Base-by-base conservation (phyloP, 805 yeast genomes). In the Kuraishia ogatae region DNA sequence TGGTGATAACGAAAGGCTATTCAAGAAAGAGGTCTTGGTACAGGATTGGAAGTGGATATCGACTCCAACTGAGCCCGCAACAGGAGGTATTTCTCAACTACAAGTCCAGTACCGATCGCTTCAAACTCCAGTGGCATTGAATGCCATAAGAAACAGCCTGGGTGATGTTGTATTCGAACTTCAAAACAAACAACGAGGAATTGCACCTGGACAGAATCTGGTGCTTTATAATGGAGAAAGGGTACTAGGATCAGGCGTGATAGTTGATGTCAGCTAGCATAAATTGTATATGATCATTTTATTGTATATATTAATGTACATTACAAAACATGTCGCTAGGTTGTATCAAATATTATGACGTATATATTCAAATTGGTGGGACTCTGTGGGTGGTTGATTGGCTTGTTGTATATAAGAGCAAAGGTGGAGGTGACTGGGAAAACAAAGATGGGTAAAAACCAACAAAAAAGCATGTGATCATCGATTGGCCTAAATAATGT, bases 171-270 rank as follows among this genome's bases (percentile, higher is more conserved):
- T 89, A 7, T 15, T 54, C 15, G 60, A 61, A 22, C 71, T 92
- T 29, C 56, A 59, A 0, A 69, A 73, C 1, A 67, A 72, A 29
- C 80, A 80, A 39, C 71, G 90, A 52, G 97, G 96, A 0, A 81
- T 94, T 64, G 92, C 97, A 0, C 89, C 92, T 0, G 99, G 98
- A 0, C 99, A 93, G 66, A 84, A 81, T 60, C 70, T 90, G 19
- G 96, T 88, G 0, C 65, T 93, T 5, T 94, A 92, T 66, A 70
- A 78, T 48, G 80, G 78, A 1, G 84, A 83, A 51, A 70, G 81
- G 54, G 84, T 93, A 0, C 62, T 92, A 11, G 97, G 97, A 0
- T 74, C 82, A 20, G 87, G 87, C 1, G 60, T 66, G 26, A 79
- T 76, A 35, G 43, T 35, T 35, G 43, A 11, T 10, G 43, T 35